Base-by-base conservation (phyloP, 2,329 filamentous ascomycete genomes). In the Alternaria dauci region DNA sequence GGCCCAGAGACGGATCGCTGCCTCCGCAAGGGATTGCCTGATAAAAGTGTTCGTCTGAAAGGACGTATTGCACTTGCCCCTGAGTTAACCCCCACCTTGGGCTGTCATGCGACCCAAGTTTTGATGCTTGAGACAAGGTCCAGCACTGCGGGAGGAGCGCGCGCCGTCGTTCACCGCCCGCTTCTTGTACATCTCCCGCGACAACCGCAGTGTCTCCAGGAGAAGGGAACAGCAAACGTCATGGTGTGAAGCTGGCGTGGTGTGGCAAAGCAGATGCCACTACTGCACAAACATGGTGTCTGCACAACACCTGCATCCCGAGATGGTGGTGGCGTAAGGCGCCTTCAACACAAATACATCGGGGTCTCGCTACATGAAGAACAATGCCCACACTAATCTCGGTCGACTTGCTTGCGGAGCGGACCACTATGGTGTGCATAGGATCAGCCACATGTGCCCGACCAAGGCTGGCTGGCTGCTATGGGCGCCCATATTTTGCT, bases 361-460 rank as follows among this genome's bases (percentile, higher is more conserved):
- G 53, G 25, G 44, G 44, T 11, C 36, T 39, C 38, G 52, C 44
- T 51, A 57, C 36, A 32, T 57, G 16, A 26, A 55, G 53, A 68
- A 62, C 59, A 48, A 61, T 51, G 55, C 52, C 64, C 77, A 82
- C 82, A 81, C 60, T 59, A 65, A 54, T 57, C 43, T 63, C 50
- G 63, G 63, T 63, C 50, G 44, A 56, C 60, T 62, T 62, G 53
- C 60, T 62, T 62, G 51, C 60, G 65, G 65, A 50, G 62, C 62
- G 52, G 42, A 50, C 58, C 44, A 53, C 32, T 50, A 60, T 68
- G 63, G 65, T 63, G 58, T 64, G 65, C 59, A 63, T 62, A 25
- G 28, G 32, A 23, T 36, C 48, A 65, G 60, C 66, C 62, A 67
- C 62, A 53, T 51, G 62, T 34, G 55, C 61, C 62, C 58, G 41